Percentiles rank a stretch among this genome's conserved stretches.
phyloP scores from a whole-genome alignment of 192 early-diverging fungal species.

The Mortierella claussenii region DNA sequence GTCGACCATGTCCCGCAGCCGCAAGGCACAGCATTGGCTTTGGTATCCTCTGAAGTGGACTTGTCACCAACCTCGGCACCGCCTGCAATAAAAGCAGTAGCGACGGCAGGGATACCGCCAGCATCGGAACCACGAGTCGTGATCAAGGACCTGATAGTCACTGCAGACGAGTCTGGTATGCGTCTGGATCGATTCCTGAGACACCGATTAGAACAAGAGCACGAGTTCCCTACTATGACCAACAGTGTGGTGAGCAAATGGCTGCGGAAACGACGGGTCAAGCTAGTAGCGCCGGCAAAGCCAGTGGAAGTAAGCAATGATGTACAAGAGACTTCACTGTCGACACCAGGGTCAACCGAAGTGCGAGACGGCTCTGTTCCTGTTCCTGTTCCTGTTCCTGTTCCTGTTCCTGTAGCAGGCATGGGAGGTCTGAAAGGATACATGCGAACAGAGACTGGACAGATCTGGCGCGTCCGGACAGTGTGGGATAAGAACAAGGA shows the following conservation, averaged over 20 bases:
- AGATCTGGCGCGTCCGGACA: slow-evolving; percentile 24
- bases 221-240: not conserved
- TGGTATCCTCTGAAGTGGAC: no score
- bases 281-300: not conserved
- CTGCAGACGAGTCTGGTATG: slow-evolving; percentile 36
- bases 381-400: no score
- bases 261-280: slow-evolving; percentile 27
- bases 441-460: slow-evolving; percentile 17
- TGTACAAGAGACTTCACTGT: not conserved
- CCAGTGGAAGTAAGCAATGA: not conserved
- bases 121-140: no score
- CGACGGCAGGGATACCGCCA: no score
- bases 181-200: slow-evolving; percentile 31
- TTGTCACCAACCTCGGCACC: no score
- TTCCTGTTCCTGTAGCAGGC: no score
- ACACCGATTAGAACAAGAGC: slow-evolving; percentile 9
- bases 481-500: not conserved
- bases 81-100: no score
- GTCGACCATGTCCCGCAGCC: no score
- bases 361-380: no score
- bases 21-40: no score
- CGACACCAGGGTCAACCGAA: not conserved
- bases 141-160: slow-evolving; percentile 16
- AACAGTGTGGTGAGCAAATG: slow-evolving; percentile 18
- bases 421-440: no score